Conservation (phyloP, 352 stramenopile genomes). For the Pythium plurisporium region DNA sequence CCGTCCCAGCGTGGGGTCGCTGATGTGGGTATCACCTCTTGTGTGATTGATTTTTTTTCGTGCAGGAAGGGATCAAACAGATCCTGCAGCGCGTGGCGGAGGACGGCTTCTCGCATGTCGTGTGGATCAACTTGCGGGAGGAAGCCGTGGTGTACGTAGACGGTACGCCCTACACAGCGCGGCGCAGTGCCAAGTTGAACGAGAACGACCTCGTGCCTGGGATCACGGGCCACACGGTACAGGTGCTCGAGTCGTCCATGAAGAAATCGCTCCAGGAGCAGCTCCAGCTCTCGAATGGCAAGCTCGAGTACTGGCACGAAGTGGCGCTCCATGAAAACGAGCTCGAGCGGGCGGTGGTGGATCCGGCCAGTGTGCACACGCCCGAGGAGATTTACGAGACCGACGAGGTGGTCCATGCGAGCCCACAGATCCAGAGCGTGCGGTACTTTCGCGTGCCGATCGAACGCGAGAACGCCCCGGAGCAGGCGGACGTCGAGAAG, state of each 20-base stretch:
- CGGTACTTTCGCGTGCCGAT: slow-evolving; percentile 74
- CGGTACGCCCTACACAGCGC: slow-evolving; percentile 62
- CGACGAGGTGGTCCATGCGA: slow-evolving; percentile 26
- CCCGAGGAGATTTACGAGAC: slow-evolving; percentile 65
- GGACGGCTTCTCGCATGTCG: slow-evolving; percentile 74
- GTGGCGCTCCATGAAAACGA: slow-evolving; percentile 61
- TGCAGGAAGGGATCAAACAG: slow-evolving; percentile 63
- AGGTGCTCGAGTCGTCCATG: slow-evolving; percentile 75
- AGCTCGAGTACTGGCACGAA: slow-evolving; percentile 84
- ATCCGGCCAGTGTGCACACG: slow-evolving; percentile 49
- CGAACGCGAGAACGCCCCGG: slow-evolving; percentile 74
- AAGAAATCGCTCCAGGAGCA: slow-evolving; percentile 77
- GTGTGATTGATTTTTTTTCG: too few species aligned
- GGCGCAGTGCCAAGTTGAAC: slow-evolving; percentile 70
- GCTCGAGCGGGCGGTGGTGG: slow-evolving; percentile 32
- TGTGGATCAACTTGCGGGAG: slow-evolving; percentile 83
- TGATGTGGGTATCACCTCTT: background rate
- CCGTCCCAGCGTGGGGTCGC: background rate
- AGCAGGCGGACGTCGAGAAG: slow-evolving; percentile 67
- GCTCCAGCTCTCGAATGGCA: slow-evolving; percentile 32
- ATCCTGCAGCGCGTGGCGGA: slow-evolving; percentile 59
- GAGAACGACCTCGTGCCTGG: slow-evolving; percentile 81
- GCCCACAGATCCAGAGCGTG: slow-evolving; percentile 42
- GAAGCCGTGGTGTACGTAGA: slow-evolving; percentile 84
- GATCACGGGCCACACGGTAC: slow-evolving; percentile 77